Evolutionary conservation across 2,329 filamentous ascomycete genomes (phyloP).

Genomic region (Aspergillus bombycis): DNA sequence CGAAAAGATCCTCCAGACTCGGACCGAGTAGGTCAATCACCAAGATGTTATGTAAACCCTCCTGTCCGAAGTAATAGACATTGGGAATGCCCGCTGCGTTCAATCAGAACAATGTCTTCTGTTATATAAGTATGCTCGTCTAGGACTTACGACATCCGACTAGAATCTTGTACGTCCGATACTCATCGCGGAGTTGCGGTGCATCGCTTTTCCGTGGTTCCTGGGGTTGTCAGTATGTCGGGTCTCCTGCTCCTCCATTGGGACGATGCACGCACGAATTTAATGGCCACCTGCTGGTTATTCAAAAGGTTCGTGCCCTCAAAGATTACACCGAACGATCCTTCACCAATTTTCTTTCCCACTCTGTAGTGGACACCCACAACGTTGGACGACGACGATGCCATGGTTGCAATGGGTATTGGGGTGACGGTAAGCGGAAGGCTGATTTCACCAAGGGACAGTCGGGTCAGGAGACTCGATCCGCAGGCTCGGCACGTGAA

Average conservation of each 20-base stretch:
- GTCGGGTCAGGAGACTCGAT: slow-evolving; percentile 20
- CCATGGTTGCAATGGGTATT: slow-evolving; percentile 57
- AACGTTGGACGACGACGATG: slow-evolving; percentile 91
- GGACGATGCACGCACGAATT: slow-evolving; percentile 73
- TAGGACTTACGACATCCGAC: slow-evolving; percentile 91
- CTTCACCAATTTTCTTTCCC: slow-evolving; percentile 99
- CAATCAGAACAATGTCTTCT: slow-evolving; percentile 30
- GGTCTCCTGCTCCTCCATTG: slow-evolving; percentile 1
- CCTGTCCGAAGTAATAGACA: slow-evolving; percentile 99
- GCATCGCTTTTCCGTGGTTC: slow-evolving; percentile 99
- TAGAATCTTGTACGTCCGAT: slow-evolving; percentile 98
- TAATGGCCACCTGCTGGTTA: slow-evolving; percentile 99
- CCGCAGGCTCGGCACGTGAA: slow-evolving; percentile 23
- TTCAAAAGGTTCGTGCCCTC: slow-evolving; percentile 98
- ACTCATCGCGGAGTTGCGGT: slow-evolving; percentile 95
- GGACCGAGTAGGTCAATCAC: slow-evolving; percentile 96
- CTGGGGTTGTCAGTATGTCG: slow-evolving; percentile 51
- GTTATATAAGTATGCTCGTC: slow-evolving; percentile 18
- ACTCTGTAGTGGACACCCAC: slow-evolving; percentile 98
- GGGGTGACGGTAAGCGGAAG: background rate
- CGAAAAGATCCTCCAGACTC: slow-evolving; percentile 94
- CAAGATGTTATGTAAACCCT: slow-evolving; percentile 97
- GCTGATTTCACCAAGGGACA: slow-evolving; percentile 20
- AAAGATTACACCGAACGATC: slow-evolving; percentile 97
- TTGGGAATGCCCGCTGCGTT: slow-evolving; percentile 89